These are phyloP conservation scores for Cetradonia linearis DNA, from an alignment of 495 filamentous ascomycete genomes.

Conservation along the genomic window DNA sequence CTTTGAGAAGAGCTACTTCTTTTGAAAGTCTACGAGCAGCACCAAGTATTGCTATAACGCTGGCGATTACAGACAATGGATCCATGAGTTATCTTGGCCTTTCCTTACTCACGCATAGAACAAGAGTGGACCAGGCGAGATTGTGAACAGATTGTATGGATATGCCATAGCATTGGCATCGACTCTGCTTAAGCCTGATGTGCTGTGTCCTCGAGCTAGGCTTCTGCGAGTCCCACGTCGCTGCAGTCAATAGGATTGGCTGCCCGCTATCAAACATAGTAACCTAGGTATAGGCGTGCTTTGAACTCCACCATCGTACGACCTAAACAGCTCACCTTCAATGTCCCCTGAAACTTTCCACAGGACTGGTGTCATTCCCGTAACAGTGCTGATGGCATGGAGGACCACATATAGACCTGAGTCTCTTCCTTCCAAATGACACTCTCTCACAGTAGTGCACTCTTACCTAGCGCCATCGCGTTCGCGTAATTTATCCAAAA, in stretches of 20 bases:
- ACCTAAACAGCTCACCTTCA: no score
- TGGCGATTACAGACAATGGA: background rate
- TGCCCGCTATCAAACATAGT: background rate
- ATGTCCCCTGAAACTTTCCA: no score
- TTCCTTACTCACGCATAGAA: no score
- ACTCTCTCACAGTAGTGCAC: no score
- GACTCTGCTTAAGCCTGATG: background rate
- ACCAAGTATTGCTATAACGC: conserved; percentile 1
- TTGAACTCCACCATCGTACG: no score
- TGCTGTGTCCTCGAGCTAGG: background rate
- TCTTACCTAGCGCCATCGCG: no score
- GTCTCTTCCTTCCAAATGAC: no score
- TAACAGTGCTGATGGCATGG: no score
- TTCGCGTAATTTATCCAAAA: no score
- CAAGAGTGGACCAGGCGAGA: background rate
- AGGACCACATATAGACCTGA: no score
- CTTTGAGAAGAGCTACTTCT: background rate
- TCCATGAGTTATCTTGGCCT: background rate
- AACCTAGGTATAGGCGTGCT: no score
- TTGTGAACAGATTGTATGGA: background rate
- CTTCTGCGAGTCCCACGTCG: background rate
- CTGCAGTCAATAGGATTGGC: background rate
- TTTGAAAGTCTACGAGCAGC: background rate
- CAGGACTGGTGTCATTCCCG: no score
- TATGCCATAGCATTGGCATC: background rate